Conservation (phyloP, 2,329 filamentous ascomycete species). For the Pseudophaeomoniella oleicola region DNA sequence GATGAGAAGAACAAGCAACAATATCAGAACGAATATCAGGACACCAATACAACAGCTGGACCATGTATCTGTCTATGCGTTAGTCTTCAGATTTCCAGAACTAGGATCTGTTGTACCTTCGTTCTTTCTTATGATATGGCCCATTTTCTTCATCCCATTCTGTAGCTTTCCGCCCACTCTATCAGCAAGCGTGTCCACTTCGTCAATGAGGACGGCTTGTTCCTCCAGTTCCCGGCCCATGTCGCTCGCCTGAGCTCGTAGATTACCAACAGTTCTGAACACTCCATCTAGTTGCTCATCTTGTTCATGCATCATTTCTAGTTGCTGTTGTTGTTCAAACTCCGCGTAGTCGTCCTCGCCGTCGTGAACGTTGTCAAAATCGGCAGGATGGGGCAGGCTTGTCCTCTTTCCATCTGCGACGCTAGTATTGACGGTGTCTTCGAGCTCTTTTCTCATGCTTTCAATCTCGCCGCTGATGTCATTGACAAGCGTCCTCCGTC, state of each 20-base stretch:
- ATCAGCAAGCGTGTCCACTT: slow-evolving; percentile 72
- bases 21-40: slow-evolving; percentile 74
- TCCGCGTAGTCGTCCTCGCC: slow-evolving; percentile 55
- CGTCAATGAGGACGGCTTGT: slow-evolving; percentile 76
- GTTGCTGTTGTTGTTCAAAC: slow-evolving; percentile 83
- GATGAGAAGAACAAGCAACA: slow-evolving; percentile 67
- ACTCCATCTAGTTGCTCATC: slow-evolving; percentile 87
- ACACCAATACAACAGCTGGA: slow-evolving; percentile 86
- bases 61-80: slow-evolving; percentile 37
- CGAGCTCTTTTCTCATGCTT: slow-evolving; percentile 73
- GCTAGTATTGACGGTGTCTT: slow-evolving; percentile 28
- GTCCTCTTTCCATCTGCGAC: slow-evolving; percentile 17
- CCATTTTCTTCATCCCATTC: slow-evolving; percentile 74
- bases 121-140: slow-evolving; percentile 71
- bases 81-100: slow-evolving; percentile 4
- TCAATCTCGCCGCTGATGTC: slow-evolving; percentile 84
- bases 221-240: slow-evolving; percentile 97
- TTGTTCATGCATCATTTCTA: slow-evolving; percentile 87
- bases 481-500: slow-evolving; percentile 67
- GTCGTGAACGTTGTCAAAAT: slow-evolving; percentile 36
- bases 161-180: slow-evolving; percentile 74
- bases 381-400: slow-evolving; percentile 45
- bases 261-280: slow-evolving; percentile 80
- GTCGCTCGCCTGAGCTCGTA: slow-evolving; percentile 78
- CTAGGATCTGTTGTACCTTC: slow-evolving; percentile 52